Base-by-base conservation (phyloP, 1,139 yeast species). In the Yarrowia galli region DNA sequence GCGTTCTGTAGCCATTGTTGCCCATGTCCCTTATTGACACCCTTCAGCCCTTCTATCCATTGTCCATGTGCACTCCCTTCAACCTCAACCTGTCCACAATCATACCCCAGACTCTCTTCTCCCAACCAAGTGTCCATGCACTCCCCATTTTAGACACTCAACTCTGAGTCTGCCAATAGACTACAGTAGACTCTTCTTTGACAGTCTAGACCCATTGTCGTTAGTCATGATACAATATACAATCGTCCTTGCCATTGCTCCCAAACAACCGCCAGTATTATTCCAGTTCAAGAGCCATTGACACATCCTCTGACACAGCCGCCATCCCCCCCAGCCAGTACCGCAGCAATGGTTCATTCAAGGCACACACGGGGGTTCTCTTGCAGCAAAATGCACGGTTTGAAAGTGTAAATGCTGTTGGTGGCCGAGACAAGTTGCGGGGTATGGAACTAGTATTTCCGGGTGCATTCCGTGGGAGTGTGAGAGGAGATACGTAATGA, bases 351-450 rank as follows among this genome's bases (percentile, higher is more conserved):
- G 7, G 13, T 15, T 45, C 32, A 13, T 40, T 38, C 35, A 40
- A 38, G 60, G 58, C 32, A 51, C 48, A 54, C 61, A 38, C 46
- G 46, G 46, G 46, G 45, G 12, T 23, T 23, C 36, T 13, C 25
- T 25, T 54, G 61, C 61, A 54, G 35, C 9, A 12, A 38, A 40
- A n/a, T 22, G 58, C 58, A 53, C 42, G 38, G 20, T 32, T 53
- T 16, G 20, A 54, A 54, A 54, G 36, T 25, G 25, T 54, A 54
- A 23, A 7, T 6, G 25, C 43, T 13, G 13, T n/a, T 8, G 45
- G 3, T 35, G 28, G 15, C 56, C 40, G 40, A 36, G 60, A 53
- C 60, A 36, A 36, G 45, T 53, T 54, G 61, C 46, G 61, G 61
- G 61, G 61, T 54, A 54, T 22, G 22, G 25, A 1, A 46, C 32